Evolutionary conservation across 495 filamentous ascomycete genomes (phyloP).

Genomic region (Penicillium daleae): DNA sequence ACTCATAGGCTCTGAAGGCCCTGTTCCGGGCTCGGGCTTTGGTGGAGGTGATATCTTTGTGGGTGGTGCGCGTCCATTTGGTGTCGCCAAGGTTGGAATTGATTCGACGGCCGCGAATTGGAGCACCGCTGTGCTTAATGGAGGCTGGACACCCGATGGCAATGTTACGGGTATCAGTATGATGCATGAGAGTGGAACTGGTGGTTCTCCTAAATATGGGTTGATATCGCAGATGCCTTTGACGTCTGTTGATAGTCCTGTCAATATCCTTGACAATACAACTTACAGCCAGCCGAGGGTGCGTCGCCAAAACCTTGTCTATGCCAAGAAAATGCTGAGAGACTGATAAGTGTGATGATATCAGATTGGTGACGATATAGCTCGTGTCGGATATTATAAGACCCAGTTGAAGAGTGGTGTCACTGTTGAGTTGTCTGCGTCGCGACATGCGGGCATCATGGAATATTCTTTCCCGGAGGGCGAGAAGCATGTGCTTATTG

Average conservation of each 20-base stretch:
- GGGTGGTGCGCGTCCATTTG: slow-evolving; percentile 65
- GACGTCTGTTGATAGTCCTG: slow-evolving; percentile 34
- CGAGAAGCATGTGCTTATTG: slow-evolving; percentile 58
- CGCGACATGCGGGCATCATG: slow-evolving; percentile 62
- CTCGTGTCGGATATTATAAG: slow-evolving; percentile 64
- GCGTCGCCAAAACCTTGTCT: no score
- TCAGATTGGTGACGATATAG: slow-evolving; percentile 52
- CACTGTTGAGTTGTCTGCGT: slow-evolving; percentile 61
- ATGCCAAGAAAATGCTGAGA: not conserved
- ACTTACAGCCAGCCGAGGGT: slow-evolving; percentile 47
- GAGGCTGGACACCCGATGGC: slow-evolving; percentile 62
- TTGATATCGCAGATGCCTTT: slow-evolving; percentile 67
- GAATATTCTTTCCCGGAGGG: slow-evolving; percentile 60
- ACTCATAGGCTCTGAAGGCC: slow-evolving; percentile 43
- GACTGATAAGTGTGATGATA: not conserved
- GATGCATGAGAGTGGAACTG: slow-evolving; percentile 73
- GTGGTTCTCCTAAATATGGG: slow-evolving; percentile 71
- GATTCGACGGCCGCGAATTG: slow-evolving; percentile 60
- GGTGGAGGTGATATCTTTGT: slow-evolving; percentile 71
- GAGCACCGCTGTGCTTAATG: slow-evolving; percentile 50
- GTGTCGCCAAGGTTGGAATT: slow-evolving; percentile 68
- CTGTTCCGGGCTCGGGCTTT: slow-evolving; percentile 33
- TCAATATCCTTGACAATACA: slow-evolving; percentile 46
- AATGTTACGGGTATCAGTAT: slow-evolving; percentile 66
- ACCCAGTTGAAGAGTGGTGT: slow-evolving; percentile 57